Percentiles rank a stretch among this genome's conserved stretches.
Evolutionary conservation across 495 filamentous ascomycete species (phyloP).

Genomic region (Lasiosphaeris hirsuta): DNA sequence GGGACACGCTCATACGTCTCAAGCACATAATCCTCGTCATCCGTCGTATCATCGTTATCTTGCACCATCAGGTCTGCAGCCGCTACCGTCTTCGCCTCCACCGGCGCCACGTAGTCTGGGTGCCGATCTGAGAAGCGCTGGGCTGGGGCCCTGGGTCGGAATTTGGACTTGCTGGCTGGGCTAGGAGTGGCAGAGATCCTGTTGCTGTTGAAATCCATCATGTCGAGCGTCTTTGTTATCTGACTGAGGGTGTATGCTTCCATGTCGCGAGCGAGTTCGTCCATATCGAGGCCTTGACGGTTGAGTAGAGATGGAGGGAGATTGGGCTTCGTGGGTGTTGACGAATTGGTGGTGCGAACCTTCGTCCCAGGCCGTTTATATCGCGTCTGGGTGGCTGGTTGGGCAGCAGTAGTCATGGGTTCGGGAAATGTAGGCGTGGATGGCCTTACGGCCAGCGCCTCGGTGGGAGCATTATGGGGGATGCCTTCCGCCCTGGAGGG

Average conservation of each 20-base stretch:
- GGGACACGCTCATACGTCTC: conserved; percentile 54
- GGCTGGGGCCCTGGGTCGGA: conserved; percentile 45
- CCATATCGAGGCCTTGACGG: conserved; percentile 39
- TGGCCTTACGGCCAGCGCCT: neutral
- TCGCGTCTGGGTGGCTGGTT: conserved; percentile 6
- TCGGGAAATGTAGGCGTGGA: neutral
- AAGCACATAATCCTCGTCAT: conserved; percentile 50
- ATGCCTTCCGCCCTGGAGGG: neutral
- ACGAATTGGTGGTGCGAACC: conserved; percentile 1
- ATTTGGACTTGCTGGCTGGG: conserved; percentile 25
- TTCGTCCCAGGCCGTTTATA: conserved; percentile 25
- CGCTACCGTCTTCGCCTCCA: conserved; percentile 4
- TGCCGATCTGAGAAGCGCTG: conserved; percentile 48
- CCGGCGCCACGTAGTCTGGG: conserved; percentile 31
- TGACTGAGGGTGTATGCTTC: conserved; percentile 47
- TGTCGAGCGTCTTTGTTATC: conserved; percentile 43
- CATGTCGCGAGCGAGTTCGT: conserved; percentile 47
- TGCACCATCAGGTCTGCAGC: conserved; percentile 14
- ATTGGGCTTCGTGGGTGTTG: conserved; percentile 21
- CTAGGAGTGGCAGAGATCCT: conserved; percentile 15
- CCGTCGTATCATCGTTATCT: conserved; percentile 32
- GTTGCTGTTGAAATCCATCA: conserved; percentile 30
- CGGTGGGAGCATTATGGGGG: neutral
- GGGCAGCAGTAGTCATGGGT: neutral
- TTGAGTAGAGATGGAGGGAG: conserved; percentile 41